Evolutionary conservation across 2,329 filamentous ascomycete species (phyloP).

Genomic region (Ceratocystis ficicola): DNA sequence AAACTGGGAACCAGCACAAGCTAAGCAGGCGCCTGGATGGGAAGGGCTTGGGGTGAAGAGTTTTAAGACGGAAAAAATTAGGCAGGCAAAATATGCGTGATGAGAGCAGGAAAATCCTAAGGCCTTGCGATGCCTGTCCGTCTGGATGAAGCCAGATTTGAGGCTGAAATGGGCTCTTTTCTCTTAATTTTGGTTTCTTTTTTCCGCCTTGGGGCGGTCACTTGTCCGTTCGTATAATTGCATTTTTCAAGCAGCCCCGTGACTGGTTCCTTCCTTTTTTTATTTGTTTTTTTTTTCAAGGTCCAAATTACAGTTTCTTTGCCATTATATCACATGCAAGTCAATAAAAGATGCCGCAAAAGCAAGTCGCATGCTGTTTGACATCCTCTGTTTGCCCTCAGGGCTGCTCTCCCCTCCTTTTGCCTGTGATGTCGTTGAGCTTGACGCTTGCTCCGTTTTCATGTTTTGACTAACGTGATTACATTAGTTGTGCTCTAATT

Average conservation of each 20-base stretch:
- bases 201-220: not conserved
- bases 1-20: too few relatives aligned
- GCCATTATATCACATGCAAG: not conserved
- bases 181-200: not conserved
- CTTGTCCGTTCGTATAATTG: not conserved
- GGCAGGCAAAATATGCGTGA: not conserved
- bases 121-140: not conserved
- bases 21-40: too few relatives aligned
- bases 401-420: not conserved
- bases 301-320: not conserved
- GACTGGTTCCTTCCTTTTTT: not conserved
- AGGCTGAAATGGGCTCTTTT: not conserved
- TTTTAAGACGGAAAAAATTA: not conserved
- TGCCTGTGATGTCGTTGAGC: not conserved
- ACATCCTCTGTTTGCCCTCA: not conserved
- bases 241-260: not conserved
- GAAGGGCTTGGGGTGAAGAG: not conserved
- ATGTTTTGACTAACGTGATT: constrained; percentile 1
- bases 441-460: not conserved
- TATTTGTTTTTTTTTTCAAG: not conserved
- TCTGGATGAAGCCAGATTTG: not conserved
- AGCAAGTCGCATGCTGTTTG: not conserved
- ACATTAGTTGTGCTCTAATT: constrained; percentile 8
- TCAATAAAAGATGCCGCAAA: too few relatives aligned
- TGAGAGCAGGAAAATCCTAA: not conserved